A percentile compares a stretch with the other conserved stretches of the same genome.
Conservation (phyloP, 306 rosid genomes). For the Begonia loranthoides region DNA sequence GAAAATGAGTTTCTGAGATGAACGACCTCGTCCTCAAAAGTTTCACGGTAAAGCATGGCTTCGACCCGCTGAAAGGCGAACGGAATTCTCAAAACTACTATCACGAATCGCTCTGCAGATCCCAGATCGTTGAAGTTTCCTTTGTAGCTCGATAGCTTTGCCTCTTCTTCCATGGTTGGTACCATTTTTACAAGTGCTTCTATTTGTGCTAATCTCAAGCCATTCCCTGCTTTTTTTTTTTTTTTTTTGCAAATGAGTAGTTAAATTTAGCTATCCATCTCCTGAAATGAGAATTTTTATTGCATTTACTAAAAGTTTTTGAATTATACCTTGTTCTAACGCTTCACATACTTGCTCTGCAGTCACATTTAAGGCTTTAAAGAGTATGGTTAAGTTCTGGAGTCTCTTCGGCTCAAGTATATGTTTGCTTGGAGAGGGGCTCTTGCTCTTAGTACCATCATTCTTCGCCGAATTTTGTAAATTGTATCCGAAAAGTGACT, state of each 20-base stretch:
- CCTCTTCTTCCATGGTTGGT: slow-evolving; percentile 79
- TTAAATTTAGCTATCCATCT: background rate
- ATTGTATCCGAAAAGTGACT: slow-evolving; percentile 93
- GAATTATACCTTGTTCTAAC: slow-evolving; percentile 56
- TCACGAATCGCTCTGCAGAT: slow-evolving; percentile 70
- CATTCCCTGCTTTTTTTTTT: slow-evolving; percentile 46
- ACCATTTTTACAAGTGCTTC: slow-evolving; percentile 91
- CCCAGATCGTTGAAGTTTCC: slow-evolving; percentile 80
- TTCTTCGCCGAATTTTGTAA: slow-evolving; percentile 54
- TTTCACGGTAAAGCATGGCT: slow-evolving; percentile 76
- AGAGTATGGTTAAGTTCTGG: slow-evolving; percentile 90
- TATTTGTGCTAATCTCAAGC: slow-evolving; percentile 58
- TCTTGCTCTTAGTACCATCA: slow-evolving; percentile 75
- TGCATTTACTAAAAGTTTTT: background rate
- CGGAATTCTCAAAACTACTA: slow-evolving; percentile 51
- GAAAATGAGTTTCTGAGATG: slow-evolving; percentile 81
- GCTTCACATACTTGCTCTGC: slow-evolving; percentile 68
- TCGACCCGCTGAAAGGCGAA: slow-evolving; percentile 65
- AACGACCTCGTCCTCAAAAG: slow-evolving; percentile 88
- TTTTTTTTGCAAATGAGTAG: slow-evolving; percentile 1
- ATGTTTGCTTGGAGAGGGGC: slow-evolving; percentile 88
- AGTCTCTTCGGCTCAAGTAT: slow-evolving; percentile 91
- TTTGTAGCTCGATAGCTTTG: slow-evolving; percentile 46
- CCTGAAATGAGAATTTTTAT: background rate
- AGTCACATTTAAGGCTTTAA: slow-evolving; percentile 71